Percentiles rank a stretch among this genome's conserved stretches.
Conservation (phyloP, 495 filamentous ascomycete genomes). For the Letharia lupina region DNA sequence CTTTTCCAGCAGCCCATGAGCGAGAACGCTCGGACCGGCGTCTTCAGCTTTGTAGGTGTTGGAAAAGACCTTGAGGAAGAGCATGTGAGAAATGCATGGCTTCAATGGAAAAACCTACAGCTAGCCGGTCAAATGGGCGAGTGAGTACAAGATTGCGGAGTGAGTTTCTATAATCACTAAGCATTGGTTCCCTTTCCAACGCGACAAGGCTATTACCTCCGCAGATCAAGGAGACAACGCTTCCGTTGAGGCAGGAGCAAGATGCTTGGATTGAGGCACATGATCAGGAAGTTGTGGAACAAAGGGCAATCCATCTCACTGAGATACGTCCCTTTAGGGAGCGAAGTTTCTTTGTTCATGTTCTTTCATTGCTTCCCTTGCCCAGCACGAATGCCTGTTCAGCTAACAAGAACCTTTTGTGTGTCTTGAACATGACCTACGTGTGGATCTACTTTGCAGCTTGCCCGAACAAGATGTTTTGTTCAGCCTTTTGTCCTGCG, state of each 20-base stretch:
- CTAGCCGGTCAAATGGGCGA: neutral
- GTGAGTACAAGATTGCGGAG: neutral
- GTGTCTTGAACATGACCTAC: neutral
- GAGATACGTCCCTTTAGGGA: neutral
- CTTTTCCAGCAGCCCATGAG: neutral
- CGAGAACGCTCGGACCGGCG: neutral
- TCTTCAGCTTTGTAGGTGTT: neutral
- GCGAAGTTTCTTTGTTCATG: neutral
- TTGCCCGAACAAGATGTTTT: neutral
- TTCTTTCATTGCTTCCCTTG: neutral
- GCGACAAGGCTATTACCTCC: no score
- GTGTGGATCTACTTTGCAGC: neutral
- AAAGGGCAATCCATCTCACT: neutral
- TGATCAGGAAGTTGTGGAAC: neutral
- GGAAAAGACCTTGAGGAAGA: neutral
- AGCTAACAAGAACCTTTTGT: neutral
- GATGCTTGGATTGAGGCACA: no score
- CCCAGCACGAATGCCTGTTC: neutral
- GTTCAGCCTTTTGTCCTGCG: neutral
- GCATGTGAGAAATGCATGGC: neutral
- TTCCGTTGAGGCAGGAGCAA: no score
- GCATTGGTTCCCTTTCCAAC: neutral
- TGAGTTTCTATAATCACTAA: neutral
- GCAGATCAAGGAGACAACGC: no score
- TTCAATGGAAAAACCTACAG: no score